Conservation (phyloP, 305 asterid genomes). For the Euphrasia arctica region DNA sequence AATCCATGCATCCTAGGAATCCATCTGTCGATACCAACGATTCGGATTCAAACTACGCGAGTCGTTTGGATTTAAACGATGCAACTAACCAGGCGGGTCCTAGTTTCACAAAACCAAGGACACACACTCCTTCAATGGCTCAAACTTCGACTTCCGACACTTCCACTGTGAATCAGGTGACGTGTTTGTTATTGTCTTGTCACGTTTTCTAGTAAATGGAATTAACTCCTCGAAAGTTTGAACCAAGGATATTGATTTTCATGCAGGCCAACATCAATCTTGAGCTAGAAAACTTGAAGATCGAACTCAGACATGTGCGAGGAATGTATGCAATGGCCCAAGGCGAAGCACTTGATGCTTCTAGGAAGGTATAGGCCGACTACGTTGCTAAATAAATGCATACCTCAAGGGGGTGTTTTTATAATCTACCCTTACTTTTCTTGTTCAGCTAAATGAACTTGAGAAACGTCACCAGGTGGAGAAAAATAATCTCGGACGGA, state of each 20-base stretch:
- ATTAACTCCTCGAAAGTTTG: background rate
- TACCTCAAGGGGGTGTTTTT: background rate
- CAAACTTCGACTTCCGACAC: slow-evolving; percentile 43
- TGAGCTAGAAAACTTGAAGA: slow-evolving; percentile 82
- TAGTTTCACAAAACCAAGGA: slow-evolving; percentile 40
- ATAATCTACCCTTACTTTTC: background rate
- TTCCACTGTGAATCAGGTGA: slow-evolving; percentile 50
- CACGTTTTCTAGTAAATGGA: background rate
- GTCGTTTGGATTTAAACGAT: slow-evolving; percentile 26
- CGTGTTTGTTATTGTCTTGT: slow-evolving; percentile 2
- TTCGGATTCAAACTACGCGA: slow-evolving; percentile 24
- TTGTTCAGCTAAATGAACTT: slow-evolving; percentile 58
- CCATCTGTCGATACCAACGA: slow-evolving; percentile 5
- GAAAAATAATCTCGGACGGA: slow-evolving; percentile 49
- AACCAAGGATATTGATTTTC: background rate
- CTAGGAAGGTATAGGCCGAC: slow-evolving; percentile 61
- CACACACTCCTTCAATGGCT: slow-evolving; percentile 30
- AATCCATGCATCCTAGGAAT: slow-evolving; percentile 9
- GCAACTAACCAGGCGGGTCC: slow-evolving; percentile 28
- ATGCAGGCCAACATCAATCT: slow-evolving; percentile 51
- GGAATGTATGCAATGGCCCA: slow-evolving; percentile 86
- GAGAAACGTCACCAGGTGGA: slow-evolving; percentile 62
- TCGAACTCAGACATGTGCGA: slow-evolving; percentile 67
- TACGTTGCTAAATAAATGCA: background rate
- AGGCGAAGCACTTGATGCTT: slow-evolving; percentile 70